Conservation (phyloP, 106 monocot species). For the Posidonia australis region DNA sequence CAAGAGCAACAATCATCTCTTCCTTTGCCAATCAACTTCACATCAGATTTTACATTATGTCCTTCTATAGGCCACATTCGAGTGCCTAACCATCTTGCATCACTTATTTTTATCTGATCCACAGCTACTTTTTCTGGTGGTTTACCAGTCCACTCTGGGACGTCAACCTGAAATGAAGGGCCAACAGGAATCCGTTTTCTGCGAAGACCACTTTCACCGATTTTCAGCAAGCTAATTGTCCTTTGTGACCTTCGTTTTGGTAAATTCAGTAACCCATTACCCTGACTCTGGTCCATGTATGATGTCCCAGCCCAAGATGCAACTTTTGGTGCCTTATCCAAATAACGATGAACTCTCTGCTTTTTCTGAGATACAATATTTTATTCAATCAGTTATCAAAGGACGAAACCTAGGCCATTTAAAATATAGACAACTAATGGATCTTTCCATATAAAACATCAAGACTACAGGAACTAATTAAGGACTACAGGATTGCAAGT, state of each 20-base stretch:
- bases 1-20: constrained; percentile 37
- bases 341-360: constrained; percentile 4
- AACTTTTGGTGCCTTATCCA: neutral
- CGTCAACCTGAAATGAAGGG: constrained; percentile 48
- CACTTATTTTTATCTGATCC: constrained; percentile 9
- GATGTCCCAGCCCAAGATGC: neutral
- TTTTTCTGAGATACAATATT: constrained; percentile 7
- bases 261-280: neutral
- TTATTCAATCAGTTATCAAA: too few species aligned
- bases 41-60: neutral
- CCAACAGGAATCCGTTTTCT: constrained; percentile 48
- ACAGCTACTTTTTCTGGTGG: constrained; percentile 2
- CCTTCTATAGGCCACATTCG: constrained; percentile 37
- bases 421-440: too few species aligned
- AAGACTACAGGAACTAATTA: too few species aligned
- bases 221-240: constrained; percentile 12
- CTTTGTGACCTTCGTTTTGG: constrained; percentile 51
- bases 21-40: constrained; percentile 23
- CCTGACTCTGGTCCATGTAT: neutral
- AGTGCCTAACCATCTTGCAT: constrained; percentile 49
- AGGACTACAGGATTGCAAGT: too few species aligned
- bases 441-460: too few species aligned
- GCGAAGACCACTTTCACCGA: constrained; percentile 4
- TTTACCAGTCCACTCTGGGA: constrained; percentile 39
- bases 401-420: too few species aligned